phyloP scores from a whole-genome alignment of 441 rosid species.

The Gossypium schwendimanii region DNA sequence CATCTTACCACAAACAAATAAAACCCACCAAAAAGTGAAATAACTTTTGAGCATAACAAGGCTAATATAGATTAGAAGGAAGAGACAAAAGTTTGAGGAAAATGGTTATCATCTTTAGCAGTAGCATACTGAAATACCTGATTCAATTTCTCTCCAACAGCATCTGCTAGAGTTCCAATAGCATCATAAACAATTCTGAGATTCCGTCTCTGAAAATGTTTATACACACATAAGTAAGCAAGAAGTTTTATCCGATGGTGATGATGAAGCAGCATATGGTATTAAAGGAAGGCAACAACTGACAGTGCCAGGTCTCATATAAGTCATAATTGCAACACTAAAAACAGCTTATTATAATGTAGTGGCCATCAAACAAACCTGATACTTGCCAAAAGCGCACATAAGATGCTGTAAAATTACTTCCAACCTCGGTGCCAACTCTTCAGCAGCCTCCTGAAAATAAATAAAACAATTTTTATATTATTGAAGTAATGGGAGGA shows the following conservation, averaged over 20 bases:
- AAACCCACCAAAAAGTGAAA: not conserved
- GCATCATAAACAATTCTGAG: constrained; percentile 97
- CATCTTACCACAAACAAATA: not conserved
- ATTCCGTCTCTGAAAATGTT: constrained; percentile 65
- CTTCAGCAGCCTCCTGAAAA: constrained; percentile 84
- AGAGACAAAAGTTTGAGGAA: not conserved
- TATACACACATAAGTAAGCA: constrained; percentile 2
- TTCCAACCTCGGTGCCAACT: constrained; percentile 74
- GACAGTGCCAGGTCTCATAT: not conserved
- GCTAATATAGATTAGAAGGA: not conserved
- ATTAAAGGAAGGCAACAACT: constrained; percentile 8
- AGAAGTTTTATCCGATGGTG: not conserved
- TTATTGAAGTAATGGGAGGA: not conserved
- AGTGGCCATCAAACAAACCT: constrained; percentile 51
- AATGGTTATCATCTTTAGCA: not conserved
- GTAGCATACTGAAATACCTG: constrained; percentile 36
- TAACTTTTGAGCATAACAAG: not conserved
- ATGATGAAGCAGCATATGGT: not conserved
- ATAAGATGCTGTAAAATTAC: constrained; percentile 88
- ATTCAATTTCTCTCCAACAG: constrained; percentile 81
- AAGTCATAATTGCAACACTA: not conserved
- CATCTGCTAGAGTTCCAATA: constrained; percentile 97
- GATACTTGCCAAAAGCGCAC: constrained; percentile 97
- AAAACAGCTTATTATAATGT: constrained; percentile 12
- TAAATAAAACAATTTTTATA: constrained; percentile 15